phyloP scores from a whole-genome alignment of 805 yeast genomes.

The Wickerhamomyces mucosus region DNA sequence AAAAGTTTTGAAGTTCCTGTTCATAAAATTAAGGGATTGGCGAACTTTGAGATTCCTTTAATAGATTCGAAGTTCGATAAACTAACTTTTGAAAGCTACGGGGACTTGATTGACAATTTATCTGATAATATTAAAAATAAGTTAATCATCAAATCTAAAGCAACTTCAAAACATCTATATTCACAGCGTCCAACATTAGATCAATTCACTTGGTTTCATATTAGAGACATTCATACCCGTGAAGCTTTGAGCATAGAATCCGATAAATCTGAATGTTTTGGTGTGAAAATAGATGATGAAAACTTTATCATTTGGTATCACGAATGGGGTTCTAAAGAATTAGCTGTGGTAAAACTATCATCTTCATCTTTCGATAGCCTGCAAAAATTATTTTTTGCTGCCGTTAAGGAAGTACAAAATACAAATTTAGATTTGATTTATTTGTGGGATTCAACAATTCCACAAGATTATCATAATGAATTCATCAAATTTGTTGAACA shows the following conservation, averaged over 20 bases:
- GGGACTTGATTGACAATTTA: constrained; percentile 9
- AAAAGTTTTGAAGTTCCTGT: constrained; percentile 29
- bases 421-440: constrained; percentile 20
- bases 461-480: constrained; percentile 5
- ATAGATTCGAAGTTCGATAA: constrained; percentile 11
- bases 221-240: constrained; percentile 28
- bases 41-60: constrained; percentile 8
- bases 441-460: constrained; percentile 30
- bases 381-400: constrained; percentile 21
- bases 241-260: constrained; percentile 17
- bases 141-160: neutral
- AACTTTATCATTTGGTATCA: constrained; percentile 37
- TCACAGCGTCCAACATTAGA: constrained; percentile 28
- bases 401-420: constrained; percentile 25
- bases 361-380: constrained; percentile 14
- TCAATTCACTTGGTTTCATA: constrained; percentile 33
- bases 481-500: constrained; percentile 3
- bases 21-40: constrained; percentile 19
- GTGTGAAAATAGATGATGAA: constrained; percentile 17
- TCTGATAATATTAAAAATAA: neutral
- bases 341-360: constrained; percentile 18
- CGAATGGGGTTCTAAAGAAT: constrained; percentile 26
- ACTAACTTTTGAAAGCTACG: constrained; percentile 24
- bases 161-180: constrained; percentile 14
- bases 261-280: constrained; percentile 15